Percentiles rank a stretch among this genome's conserved stretches.
Conservation (phyloP, 108 stramenopile genomes). For the Licmophora abbreviata region DNA sequence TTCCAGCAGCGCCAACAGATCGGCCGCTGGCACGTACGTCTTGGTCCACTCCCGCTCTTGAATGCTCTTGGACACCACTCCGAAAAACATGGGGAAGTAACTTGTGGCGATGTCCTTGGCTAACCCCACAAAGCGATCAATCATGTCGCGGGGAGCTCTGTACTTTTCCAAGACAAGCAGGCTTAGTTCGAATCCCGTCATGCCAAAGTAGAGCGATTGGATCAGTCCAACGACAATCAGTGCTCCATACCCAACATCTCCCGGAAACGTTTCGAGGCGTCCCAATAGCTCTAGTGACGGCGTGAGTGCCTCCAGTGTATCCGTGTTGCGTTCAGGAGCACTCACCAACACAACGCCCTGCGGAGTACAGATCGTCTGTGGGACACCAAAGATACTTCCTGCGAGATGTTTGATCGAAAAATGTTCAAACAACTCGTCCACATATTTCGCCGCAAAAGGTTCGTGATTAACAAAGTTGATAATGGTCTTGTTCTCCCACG, state of each 20-base stretch:
- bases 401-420: neutral
- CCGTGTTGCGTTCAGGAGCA: neutral
- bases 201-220: neutral
- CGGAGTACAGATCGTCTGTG: neutral
- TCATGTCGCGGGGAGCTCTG: neutral
- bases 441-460: neutral
- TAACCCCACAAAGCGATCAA: neutral
- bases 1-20: neutral
- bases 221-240: neutral
- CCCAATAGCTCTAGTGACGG: neutral
- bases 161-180: neutral
- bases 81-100: neutral
- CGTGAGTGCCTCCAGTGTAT: neutral
- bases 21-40: neutral
- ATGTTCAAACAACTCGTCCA: neutral
- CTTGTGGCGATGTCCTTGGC: neutral
- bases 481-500: neutral
- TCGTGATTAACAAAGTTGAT: neutral
- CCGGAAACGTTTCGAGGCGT: neutral
- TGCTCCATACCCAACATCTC: constrained; percentile 1
- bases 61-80: neutral
- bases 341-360: neutral
- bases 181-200: neutral
- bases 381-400: neutral
- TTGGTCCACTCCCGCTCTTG: no score